These are phyloP conservation scores for Butyriboletus loyo DNA, from an alignment of 768 basidiomycete species.

Conservation along the genomic window DNA sequence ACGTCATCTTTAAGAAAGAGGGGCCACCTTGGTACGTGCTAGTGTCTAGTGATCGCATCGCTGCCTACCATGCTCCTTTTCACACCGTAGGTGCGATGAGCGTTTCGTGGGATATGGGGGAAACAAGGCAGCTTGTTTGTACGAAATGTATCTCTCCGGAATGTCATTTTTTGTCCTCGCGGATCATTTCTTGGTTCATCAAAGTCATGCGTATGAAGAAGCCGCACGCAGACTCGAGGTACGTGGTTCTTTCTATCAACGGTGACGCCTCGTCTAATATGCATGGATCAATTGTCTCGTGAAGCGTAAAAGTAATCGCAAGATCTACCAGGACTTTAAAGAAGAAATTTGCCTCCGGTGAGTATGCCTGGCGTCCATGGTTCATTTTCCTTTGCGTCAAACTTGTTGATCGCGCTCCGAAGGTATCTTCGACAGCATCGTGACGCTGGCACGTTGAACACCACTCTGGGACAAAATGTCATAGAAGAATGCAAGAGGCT, in stretches of 20 bases:
- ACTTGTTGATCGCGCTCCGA: neutral
- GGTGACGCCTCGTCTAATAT: neutral
- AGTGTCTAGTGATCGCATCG: neutral
- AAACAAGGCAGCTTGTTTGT: slow-evolving; percentile 90
- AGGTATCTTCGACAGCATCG: slow-evolving; percentile 66
- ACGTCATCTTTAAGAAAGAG: slow-evolving; percentile 77
- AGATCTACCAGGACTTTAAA: slow-evolving; percentile 73
- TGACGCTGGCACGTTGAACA: slow-evolving; percentile 47
- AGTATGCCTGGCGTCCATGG: neutral
- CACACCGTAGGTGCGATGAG: slow-evolving; percentile 75
- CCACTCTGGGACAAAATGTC: slow-evolving; percentile 50
- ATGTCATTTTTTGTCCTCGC: slow-evolving; percentile 79
- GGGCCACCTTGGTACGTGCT: slow-evolving; percentile 64
- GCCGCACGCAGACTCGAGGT: slow-evolving; percentile 70
- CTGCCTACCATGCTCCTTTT: neutral
- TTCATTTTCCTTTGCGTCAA: neutral
- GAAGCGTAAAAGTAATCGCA: slow-evolving; percentile 73
- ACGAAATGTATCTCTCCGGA: slow-evolving; percentile 87
- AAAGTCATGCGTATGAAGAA: slow-evolving; percentile 82
- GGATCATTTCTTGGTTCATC: slow-evolving; percentile 88
- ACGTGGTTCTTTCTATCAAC: neutral
- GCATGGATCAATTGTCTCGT: too few relatives aligned
- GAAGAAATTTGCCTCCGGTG: slow-evolving; percentile 73
- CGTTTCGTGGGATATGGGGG: slow-evolving; percentile 89
- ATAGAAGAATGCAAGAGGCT: slow-evolving; percentile 64